phyloP scores from a whole-genome alignment of 164 flowering plant species.

The Macadamia integrifolia region DNA sequence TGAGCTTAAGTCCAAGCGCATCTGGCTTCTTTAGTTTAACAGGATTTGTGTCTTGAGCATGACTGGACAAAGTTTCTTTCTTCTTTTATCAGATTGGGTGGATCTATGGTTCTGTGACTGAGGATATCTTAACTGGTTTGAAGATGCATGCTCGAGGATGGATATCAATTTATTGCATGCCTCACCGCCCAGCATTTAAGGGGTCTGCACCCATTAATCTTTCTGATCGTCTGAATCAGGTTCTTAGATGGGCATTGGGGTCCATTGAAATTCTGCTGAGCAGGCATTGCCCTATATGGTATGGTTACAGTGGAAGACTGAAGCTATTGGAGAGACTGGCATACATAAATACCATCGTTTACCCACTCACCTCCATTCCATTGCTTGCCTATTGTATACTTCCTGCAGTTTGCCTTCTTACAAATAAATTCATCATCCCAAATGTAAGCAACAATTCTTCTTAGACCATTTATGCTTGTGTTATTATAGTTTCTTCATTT shows the following conservation, averaged over 20 bases:
- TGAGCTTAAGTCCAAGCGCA: constrained; percentile 15
- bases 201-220: constrained; percentile 99
- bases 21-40: background rate
- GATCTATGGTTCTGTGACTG: constrained; percentile 98
- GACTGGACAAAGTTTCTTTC: background rate
- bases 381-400: constrained; percentile 82
- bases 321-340: constrained; percentile 80
- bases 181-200: constrained; percentile 94
- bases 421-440: constrained; percentile 90
- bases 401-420: constrained; percentile 93
- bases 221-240: constrained; percentile 96
- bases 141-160: constrained; percentile 99
- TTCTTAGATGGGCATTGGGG: constrained; percentile 98
- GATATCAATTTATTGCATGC: constrained; percentile 94
- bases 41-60: background rate
- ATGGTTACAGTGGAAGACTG: constrained; percentile 82
- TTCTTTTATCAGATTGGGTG: constrained; percentile 71
- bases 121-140: constrained; percentile 96
- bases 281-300: constrained; percentile 99
- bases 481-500: too few relatives aligned
- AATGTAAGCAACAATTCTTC: constrained; percentile 42
- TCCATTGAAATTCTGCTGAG: constrained; percentile 90
- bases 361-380: constrained; percentile 88
- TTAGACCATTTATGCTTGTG: background rate
- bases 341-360: constrained; percentile 87